Evolutionary conservation across 2,329 filamentous ascomycete genomes (phyloP), one percentile per base, ranked within the genome.

Genomic region (Talaromyces sp.): DNA sequence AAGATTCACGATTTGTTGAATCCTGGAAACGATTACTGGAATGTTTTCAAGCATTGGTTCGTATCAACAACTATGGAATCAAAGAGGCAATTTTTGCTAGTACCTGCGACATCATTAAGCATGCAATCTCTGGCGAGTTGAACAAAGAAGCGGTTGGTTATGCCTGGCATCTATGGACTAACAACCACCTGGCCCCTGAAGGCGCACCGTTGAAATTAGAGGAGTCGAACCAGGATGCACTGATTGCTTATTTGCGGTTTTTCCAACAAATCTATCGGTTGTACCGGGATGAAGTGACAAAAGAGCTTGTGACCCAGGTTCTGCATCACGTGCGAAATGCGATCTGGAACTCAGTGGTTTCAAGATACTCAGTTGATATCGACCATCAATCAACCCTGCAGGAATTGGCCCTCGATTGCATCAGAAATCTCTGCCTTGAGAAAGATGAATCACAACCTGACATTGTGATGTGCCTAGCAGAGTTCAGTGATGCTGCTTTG

Each of bases 191-290:
- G 0, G 76, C 81, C 2, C 75, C 80, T 1, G 77, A 77, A 35
- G 68, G 77, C 37, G 71, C 75, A 12, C 70, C 76, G 18, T 70
- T 78, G 14, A 78, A 82, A 42, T 71, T 79, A 57, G 75, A 80
- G 0, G 77, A 77, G 2, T 84, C 90, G 65, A 96, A 95, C 67
- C 91, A 96, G 71, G 88, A 88, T 62, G 92, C 91, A 11, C 84
- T 93, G n/a, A 79, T 91, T 33, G 90, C 92, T n/a, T 97, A 96
- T 77, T 84, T 95, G 1, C 83, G 87, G 23, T 84, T 89, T 1
- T 84, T 95, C 44, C 81, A 86, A 62, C 88, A 95, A 68, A 82
- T 98, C 1, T 96, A 96, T 70, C 84, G 86, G 0, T 83, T 97
- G 5, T 85, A 92, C 55, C 83, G 88, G 63, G 77, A 81, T 7